These are phyloP conservation scores for Coemansia sp. DNA, from an alignment of 192 early-diverging fungal genomes.

Conservation along the genomic window DNA sequence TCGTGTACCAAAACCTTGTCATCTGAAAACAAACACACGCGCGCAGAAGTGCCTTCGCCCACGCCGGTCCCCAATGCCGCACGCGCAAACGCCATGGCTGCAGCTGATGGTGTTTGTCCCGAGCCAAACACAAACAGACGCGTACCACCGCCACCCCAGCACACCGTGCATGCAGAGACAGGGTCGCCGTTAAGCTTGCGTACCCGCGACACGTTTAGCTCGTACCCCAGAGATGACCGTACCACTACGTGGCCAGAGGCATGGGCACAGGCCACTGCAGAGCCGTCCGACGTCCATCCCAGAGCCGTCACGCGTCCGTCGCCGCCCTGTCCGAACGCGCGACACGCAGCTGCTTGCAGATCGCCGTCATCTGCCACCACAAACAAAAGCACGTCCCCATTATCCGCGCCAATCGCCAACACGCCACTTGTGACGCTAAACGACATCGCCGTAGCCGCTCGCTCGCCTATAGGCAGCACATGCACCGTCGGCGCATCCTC, in stretches of 20 bases:
- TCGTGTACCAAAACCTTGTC: conserved; percentile 40
- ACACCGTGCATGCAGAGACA: conserved; percentile 3
- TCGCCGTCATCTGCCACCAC: not conserved
- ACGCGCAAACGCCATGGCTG: conserved; percentile 45
- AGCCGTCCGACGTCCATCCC: conserved; percentile 37
- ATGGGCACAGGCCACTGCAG: conserved; percentile 38
- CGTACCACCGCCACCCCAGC: conserved; percentile 23
- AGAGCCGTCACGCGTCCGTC: conserved; percentile 19
- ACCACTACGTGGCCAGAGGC: conserved; percentile 42
- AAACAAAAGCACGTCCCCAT: conserved; percentile 31
- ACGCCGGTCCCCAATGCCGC: conserved; percentile 22
- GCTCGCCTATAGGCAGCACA: not conserved
- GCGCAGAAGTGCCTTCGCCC: conserved; percentile 37
- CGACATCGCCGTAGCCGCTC: conserved; percentile 16
- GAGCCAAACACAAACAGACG: conserved; percentile 18
- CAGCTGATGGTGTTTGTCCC: conserved; percentile 2
- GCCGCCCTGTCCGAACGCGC: conserved; percentile 12
- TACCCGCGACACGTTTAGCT: conserved; percentile 34
- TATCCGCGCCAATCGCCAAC: conserved; percentile 27
- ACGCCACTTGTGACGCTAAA: conserved; percentile 25
- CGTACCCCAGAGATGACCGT: conserved; percentile 34
- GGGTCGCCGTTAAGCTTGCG: conserved; percentile 8
- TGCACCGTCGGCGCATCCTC: not conserved
- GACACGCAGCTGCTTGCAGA: conserved; percentile 8
- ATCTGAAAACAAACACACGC: conserved; percentile 46